Base-by-base conservation (phyloP, 208 protist species). In the Angomonas ambiguus region DNA sequence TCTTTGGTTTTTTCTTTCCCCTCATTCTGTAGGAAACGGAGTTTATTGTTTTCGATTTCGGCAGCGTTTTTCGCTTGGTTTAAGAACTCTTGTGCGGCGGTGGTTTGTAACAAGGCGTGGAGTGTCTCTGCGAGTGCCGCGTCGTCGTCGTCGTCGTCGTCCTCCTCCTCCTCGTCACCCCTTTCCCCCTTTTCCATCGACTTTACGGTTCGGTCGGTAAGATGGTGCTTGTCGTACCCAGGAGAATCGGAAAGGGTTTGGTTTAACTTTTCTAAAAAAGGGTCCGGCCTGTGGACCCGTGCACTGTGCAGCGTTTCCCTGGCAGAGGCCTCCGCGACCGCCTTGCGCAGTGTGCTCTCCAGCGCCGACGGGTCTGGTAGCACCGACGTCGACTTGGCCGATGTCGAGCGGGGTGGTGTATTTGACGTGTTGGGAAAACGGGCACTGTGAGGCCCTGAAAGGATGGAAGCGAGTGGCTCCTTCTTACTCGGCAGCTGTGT, bases 251-350 rank as follows among this genome's bases (percentile, higher is more conserved):
- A 55, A 20, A 55, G 49, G 6, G 11, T 11, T 10, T 20, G 11
- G 49, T 28, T 28, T 20, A 28, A 20, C 18, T 6, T 30, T 28
- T 20, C 16, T 55, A 59, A 59, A 11, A 35, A 11, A 16, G 11
- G 22, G 16, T 35, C 28, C 53, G 16, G 13, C 24, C 34, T 32
- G 10, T 30, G 6, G 5, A 6, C 25, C 24, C 30, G 11, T 16
- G 22, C 28, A 28, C 13, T 32, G 22, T 35, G 31, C 28, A 62
- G 2, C 2, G 18, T 3, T 2, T 35, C 32, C 11, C 57, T 22
- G 18, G 57, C 31, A 5, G 57, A 35, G 31, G 57, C 57, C 57
- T 62, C 57, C 30, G 31, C 20, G 32, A 48, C 57, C 57, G 31
- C 31, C 31, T 45, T 3, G 3, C 31, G 1, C 30, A 62, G 24